Conservation (phyloP, 2,329 filamentous ascomycete genomes). For the Coniochaeta prunicola region DNA sequence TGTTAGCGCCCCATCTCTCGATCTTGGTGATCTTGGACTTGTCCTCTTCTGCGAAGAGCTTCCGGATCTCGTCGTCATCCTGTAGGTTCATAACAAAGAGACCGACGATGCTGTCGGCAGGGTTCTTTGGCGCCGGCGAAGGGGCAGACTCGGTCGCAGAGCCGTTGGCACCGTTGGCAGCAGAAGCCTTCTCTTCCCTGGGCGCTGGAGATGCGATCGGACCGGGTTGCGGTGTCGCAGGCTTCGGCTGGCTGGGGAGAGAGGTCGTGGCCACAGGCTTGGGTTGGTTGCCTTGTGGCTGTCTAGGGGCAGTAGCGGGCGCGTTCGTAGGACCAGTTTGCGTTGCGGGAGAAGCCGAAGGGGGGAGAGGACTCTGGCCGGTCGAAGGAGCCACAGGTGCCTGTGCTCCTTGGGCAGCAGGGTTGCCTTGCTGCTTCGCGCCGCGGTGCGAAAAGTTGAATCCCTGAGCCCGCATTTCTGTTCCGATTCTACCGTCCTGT, state of each 20-base stretch:
- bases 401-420: conserved; percentile 24
- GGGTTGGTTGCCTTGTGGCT: conserved; percentile 27
- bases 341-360: conserved; percentile 21
- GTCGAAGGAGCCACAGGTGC: conserved; percentile 21
- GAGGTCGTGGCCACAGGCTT: conserved; percentile 35
- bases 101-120: conserved; percentile 64
- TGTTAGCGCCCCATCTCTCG: conserved; percentile 74
- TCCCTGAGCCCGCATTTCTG: conserved; percentile 96
- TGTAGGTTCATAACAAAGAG: conserved; percentile 86
- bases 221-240: conserved; percentile 39
- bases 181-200: conserved; percentile 52
- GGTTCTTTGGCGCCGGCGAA: conserved; percentile 53
- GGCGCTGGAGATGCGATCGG: conserved; percentile 30
- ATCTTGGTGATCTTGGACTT: conserved; percentile 71
- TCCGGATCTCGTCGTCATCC: conserved; percentile 73
- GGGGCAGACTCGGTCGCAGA: conserved; percentile 44
- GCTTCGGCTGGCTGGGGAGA: conserved; percentile 32
- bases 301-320: conserved; percentile 23
- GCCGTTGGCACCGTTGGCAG: conserved; percentile 41
- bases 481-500: conserved; percentile 91
- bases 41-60: conserved; percentile 78
- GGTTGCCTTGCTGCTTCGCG: conserved; percentile 58
- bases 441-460: conserved; percentile 98
- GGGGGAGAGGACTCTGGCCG: conserved; percentile 24
- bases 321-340: conserved; percentile 21